phyloP scores from a whole-genome alignment of 139 green algal species.

The Prasinococcaceae sp. region DNA sequence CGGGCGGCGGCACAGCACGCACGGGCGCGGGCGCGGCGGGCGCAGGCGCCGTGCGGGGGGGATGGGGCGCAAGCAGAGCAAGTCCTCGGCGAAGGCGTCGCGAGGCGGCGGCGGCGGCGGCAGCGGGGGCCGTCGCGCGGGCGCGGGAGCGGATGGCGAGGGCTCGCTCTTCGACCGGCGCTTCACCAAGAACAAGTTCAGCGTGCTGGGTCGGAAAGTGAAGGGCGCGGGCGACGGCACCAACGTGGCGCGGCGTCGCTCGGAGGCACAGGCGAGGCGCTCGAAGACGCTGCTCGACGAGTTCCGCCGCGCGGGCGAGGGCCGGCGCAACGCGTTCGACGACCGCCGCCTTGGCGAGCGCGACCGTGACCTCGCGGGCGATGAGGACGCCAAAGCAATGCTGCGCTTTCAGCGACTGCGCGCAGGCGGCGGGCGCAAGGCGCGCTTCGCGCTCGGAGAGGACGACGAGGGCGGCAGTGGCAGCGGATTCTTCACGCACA shows the following conservation, averaged over 20 bases:
- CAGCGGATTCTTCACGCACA: conserved; percentile 32
- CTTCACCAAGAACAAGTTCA: conserved; percentile 41
- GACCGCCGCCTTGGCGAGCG: conserved; percentile 88
- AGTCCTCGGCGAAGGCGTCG: too few relatives aligned
- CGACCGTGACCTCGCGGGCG: too few relatives aligned
- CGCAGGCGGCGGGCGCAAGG: conserved; percentile 26
- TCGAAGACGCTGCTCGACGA: conserved; percentile 85
- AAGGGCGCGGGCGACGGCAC: conserved; percentile 30
- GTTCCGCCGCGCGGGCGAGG: conserved; percentile 64
- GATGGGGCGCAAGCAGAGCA: too few relatives aligned
- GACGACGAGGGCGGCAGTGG: conserved; percentile 27
- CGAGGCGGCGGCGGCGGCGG: too few relatives aligned
- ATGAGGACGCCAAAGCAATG: conserved; percentile 69
- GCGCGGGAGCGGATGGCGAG: too few relatives aligned
- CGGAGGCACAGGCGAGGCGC: conserved; percentile 29
- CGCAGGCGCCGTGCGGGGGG: too few relatives aligned
- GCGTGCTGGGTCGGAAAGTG: conserved; percentile 37
- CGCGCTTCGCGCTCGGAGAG: conserved; percentile 55
- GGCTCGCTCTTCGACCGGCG: too few relatives aligned
- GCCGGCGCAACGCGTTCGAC: conserved; percentile 84
- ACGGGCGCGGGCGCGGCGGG: too few relatives aligned
- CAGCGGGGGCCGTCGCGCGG: too few relatives aligned
- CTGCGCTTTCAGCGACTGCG: conserved; percentile 66
- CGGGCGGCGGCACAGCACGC: too few relatives aligned
- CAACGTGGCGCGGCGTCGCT: conserved; percentile 11